Evolutionary conservation across 1,284 basidiomycete species (phyloP).

Genomic region (Moesziomyces globuligerus): DNA sequence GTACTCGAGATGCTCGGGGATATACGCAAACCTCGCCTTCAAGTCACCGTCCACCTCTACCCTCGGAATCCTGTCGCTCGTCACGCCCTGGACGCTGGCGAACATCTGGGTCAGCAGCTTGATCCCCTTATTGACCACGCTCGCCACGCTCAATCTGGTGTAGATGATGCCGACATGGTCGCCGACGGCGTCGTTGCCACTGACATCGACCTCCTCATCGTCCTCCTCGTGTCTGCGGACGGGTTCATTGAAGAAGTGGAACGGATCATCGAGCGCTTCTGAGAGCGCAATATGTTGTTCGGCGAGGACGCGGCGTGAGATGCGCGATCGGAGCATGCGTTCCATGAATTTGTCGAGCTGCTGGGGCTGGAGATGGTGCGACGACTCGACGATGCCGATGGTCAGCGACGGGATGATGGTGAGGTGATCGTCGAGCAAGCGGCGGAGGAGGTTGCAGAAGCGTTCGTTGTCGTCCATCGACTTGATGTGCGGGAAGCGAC

Average conservation of each 20-base stretch:
- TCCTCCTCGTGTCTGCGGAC: constrained; percentile 7
- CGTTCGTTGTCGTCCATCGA: constrained; percentile 79
- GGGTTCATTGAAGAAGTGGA: constrained; percentile 57
- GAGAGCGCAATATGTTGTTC: constrained; percentile 89
- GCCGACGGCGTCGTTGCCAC: constrained; percentile 26
- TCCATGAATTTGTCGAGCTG: constrained; percentile 86
- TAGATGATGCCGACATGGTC: constrained; percentile 85
- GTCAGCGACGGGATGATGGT: constrained; percentile 54
- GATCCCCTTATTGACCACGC: constrained; percentile 72
- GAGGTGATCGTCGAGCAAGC: constrained; percentile 77
- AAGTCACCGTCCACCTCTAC: constrained; percentile 80
- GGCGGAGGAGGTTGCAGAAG: constrained; percentile 79
- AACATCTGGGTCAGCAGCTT: constrained; percentile 76
- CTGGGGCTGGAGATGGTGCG: constrained; percentile 81
- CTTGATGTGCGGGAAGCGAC: constrained; percentile 79
- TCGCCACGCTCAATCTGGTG: constrained; percentile 77
- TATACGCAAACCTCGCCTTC: constrained; percentile 81
- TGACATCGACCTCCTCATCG: constrained; percentile 5
- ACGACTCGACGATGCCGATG: constrained; percentile 68
- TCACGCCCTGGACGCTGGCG: constrained; percentile 70
- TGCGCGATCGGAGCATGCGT: constrained; percentile 87
- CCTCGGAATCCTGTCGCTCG: constrained; percentile 71
- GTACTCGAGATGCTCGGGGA: constrained; percentile 85
- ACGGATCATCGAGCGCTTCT: constrained; percentile 69
- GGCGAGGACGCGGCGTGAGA: constrained; percentile 85